Evolutionary conservation across 2,329 filamentous ascomycete species (phyloP).

Genomic region (Bertia moriformis): DNA sequence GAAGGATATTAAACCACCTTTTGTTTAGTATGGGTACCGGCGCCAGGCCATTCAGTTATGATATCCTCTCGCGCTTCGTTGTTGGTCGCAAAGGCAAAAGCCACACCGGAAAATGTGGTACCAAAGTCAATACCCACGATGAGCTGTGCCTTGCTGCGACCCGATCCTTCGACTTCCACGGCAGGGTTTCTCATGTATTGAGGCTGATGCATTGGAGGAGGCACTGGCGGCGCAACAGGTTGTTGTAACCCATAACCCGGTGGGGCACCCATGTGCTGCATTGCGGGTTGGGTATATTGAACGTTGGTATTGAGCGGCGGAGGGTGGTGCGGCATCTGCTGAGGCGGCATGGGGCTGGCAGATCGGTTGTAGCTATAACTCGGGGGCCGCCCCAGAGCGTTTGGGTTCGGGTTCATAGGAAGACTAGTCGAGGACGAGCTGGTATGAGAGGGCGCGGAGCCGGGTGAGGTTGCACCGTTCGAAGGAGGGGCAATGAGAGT

Average conservation of each 20-base stretch:
- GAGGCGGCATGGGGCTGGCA: not conserved
- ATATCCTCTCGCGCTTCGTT: conserved; percentile 97
- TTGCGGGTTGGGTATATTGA: not conserved
- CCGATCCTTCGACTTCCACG: conserved; percentile 73
- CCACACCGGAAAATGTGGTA: conserved; percentile 94
- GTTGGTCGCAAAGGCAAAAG: conserved; percentile 92
- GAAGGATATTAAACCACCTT: conserved; percentile 74
- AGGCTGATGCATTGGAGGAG: not conserved
- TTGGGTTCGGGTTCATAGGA: not conserved
- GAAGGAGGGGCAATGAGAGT: not conserved
- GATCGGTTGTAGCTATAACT: not conserved
- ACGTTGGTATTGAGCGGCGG: not conserved
- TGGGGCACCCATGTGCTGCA: not conserved
- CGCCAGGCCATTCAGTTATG: conserved; percentile 96
- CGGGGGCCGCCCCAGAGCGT: not conserved
- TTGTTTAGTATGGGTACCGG: conserved; percentile 94
- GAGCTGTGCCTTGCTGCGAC: conserved; percentile 84
- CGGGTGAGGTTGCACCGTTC: not conserved
- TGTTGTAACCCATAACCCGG: not conserved
- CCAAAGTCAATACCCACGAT: conserved; percentile 99
- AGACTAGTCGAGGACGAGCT: not conserved
- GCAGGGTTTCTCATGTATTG: conserved; percentile 23
- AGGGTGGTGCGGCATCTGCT: not conserved
- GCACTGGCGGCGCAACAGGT: not conserved
- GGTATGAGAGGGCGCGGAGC: not conserved